These are phyloP conservation scores for Aspergillus pseudonomiae DNA, from an alignment of 2,329 filamentous ascomycete species.

Conservation along the genomic window DNA sequence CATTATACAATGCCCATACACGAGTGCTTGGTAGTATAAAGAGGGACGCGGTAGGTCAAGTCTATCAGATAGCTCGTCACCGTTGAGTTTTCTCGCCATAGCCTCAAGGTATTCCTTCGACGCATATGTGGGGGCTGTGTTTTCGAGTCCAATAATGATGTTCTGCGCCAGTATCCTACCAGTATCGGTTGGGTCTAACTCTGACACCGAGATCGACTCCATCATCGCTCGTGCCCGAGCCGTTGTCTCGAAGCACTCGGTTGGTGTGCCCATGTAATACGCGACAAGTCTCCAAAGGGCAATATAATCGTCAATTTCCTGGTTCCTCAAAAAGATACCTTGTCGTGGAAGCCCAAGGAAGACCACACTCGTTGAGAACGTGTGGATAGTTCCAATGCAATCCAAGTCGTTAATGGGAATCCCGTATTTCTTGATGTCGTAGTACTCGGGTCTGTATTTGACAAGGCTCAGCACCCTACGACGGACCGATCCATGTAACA, in stretches of 20 bases:
- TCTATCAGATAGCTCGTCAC: constrained; percentile 61
- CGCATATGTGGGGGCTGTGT: constrained; percentile 66
- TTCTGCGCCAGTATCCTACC: constrained; percentile 72
- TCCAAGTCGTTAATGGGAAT: constrained; percentile 77
- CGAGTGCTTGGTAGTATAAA: constrained; percentile 61
- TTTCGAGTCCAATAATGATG: constrained; percentile 69
- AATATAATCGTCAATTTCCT: constrained; percentile 70
- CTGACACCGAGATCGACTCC: constrained; percentile 68
- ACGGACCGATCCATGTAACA: constrained; percentile 70
- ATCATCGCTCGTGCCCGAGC: constrained; percentile 63
- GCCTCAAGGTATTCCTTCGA: constrained; percentile 70
- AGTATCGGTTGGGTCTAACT: constrained; percentile 66
- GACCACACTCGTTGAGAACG: constrained; percentile 69
- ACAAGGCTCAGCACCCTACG: constrained; percentile 65
- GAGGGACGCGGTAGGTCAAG: constrained; percentile 62
- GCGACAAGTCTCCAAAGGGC: constrained; percentile 77
- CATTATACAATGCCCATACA: constrained; percentile 68
- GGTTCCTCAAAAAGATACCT: constrained; percentile 65
- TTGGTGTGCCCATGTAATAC: constrained; percentile 70
- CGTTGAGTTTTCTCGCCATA: constrained; percentile 71
- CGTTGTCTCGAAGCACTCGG: constrained; percentile 60
- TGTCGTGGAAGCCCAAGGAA: constrained; percentile 72
- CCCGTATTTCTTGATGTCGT: constrained; percentile 60
- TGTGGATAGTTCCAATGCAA: constrained; percentile 69
- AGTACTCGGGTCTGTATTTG: constrained; percentile 62